Evolutionary conservation across 75 land plant genomes (phyloP), one percentile per base, ranked within the genome.

Genomic region (Picea sitchensis): DNA sequence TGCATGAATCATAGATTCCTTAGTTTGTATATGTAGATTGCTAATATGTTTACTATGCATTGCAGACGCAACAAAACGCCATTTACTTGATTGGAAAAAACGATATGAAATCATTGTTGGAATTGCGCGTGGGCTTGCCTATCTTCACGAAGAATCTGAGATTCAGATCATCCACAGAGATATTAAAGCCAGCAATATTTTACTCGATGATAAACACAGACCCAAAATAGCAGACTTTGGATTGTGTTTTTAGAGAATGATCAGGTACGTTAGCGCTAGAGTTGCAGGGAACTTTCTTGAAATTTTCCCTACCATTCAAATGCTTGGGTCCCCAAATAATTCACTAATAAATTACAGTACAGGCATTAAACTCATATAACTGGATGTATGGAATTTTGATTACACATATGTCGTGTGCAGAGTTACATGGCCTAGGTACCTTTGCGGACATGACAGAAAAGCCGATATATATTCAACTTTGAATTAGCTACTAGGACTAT

Each of bases 211-310:
- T 32, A 82, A 94, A 61, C 86, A 90, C 31, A 77, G 58, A 34
- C 95, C 98, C 17, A 92, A 90, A 73, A 89, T 96, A 21, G 86
- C 98, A 77, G 97, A 96, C 80, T 96, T 96, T 84, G 99, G 99
- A 7, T 83, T 94, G 90, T 63, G 86, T 96, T 23, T 91, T 91
- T 57, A n/a, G 93, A 86, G 76, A 93, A 87, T 47, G 82, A 85
- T 57, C 87, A 94, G 95, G 7, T 98, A 94, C 80, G 92, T 93
- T 23, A 92, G 91, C 74, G 94, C 99, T 3, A 81, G 91, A 62
- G 90, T 96, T 61, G 99, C 99, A 4, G 98, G 98, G 99, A 12
- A 96, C 99, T 77, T 86, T 91, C 93, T 93, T 87, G 83, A 88
- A 17, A 75, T 30, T 9, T 62, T 20, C 0, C n/a, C 62, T 14